phyloP scores from a whole-genome alignment of 1,139 yeast species.

The Suhomyces kunorum region DNA sequence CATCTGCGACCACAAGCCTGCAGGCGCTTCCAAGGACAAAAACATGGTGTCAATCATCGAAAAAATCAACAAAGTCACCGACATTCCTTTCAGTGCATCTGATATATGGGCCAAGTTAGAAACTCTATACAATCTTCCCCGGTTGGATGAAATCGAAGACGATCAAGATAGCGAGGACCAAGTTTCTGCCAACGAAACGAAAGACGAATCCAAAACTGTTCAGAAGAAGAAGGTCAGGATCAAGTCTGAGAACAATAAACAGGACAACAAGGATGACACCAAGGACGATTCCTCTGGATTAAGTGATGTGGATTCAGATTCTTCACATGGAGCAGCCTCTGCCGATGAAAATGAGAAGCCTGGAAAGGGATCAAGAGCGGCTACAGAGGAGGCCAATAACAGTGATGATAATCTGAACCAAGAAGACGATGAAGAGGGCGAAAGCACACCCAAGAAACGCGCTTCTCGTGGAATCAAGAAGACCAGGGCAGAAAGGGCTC shows the following conservation, averaged over 20 bases:
- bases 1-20: slow-evolving; percentile 69
- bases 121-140: slow-evolving; percentile 54
- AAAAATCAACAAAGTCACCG: slow-evolving; percentile 44
- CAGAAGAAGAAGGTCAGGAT: slow-evolving; percentile 4
- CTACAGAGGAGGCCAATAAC: slow-evolving; percentile 9
- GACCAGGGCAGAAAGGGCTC: slow-evolving; percentile 13
- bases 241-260: slow-evolving; percentile 1
- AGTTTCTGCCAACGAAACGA: background rate
- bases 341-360: background rate
- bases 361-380: slow-evolving; percentile 5
- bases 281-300: slow-evolving; percentile 10
- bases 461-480: background rate
- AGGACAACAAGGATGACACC: background rate
- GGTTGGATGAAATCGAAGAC: slow-evolving; percentile 55
- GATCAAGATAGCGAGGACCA: background rate
- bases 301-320: slow-evolving; percentile 13
- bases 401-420: slow-evolving; percentile 7
- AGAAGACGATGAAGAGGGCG: slow-evolving; percentile 7
- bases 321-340: slow-evolving; percentile 5
- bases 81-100: slow-evolving; percentile 38
- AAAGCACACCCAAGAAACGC: slow-evolving; percentile 2
- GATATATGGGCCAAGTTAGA: slow-evolving; percentile 63
- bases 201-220: slow-evolving; percentile 1
- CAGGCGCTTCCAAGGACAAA: slow-evolving; percentile 58
- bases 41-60: slow-evolving; percentile 58